These are phyloP conservation scores for Suhomyces xylopsoci DNA, from an alignment of 805 yeast species.

Conservation along the genomic window DNA sequence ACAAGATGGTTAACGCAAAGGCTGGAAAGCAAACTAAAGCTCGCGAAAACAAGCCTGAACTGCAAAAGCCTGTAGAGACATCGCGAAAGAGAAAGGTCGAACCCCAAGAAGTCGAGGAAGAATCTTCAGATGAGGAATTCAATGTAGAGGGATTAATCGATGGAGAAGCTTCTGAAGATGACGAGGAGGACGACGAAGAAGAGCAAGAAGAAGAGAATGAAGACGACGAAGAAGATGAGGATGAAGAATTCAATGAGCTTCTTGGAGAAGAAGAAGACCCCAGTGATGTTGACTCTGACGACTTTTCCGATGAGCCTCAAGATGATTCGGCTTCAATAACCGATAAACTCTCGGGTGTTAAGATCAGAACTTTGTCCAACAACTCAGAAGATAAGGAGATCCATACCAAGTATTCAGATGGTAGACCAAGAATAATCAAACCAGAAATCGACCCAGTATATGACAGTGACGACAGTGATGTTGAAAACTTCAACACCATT, in stretches of 20 bases:
- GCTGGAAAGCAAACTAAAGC: neutral
- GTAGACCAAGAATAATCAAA: slow-evolving; percentile 68
- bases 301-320: slow-evolving; percentile 52
- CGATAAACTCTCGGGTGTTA: slow-evolving; percentile 53
- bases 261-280: slow-evolving; percentile 52
- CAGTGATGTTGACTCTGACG: slow-evolving; percentile 42
- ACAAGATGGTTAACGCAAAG: slow-evolving; percentile 2
- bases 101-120: slow-evolving; percentile 18
- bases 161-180: slow-evolving; percentile 38
- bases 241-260: slow-evolving; percentile 61
- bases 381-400: slow-evolving; percentile 22
- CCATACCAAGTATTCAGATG: slow-evolving; percentile 65
- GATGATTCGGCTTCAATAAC: slow-evolving; percentile 49
- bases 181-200: slow-evolving; percentile 14
- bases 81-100: slow-evolving; percentile 12
- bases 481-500: slow-evolving; percentile 76
- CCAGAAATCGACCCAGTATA: slow-evolving; percentile 95
- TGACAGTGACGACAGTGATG: slow-evolving; percentile 90
- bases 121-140: slow-evolving; percentile 30
- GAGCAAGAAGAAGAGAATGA: slow-evolving; percentile 18
- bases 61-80: neutral
- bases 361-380: slow-evolving; percentile 49
- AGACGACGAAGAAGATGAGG: slow-evolving; percentile 41
- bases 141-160: slow-evolving; percentile 40
- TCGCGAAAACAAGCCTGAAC: neutral